These are phyloP conservation scores for Geotrichum candidum DNA, from an alignment of 1,139 yeast species.

Conservation along the genomic window DNA sequence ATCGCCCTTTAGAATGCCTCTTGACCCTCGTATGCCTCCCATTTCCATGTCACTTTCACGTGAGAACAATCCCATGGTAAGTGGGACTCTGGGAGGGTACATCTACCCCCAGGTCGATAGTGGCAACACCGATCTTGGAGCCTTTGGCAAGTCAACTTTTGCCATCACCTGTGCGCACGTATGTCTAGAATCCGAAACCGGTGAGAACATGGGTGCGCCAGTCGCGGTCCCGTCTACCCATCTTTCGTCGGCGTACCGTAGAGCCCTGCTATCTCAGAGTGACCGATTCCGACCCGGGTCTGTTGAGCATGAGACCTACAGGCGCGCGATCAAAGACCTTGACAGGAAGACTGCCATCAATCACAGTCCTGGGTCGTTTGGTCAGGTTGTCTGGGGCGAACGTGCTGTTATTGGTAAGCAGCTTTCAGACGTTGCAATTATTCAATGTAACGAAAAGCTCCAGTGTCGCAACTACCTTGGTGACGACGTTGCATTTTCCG, in stretches of 20 bases:
- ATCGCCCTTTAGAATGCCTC: conserved; percentile 71
- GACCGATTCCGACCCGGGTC: conserved; percentile 46
- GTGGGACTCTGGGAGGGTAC: conserved; percentile 90
- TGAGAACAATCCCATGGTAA: conserved; percentile 49
- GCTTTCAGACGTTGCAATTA: conserved; percentile 78
- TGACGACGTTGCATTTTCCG: conserved; percentile 66
- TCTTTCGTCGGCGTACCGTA: conserved; percentile 62
- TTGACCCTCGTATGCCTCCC: conserved; percentile 57
- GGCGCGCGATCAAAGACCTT: conserved; percentile 51
- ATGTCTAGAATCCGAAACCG: conserved; percentile 47
- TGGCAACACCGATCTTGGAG: conserved; percentile 38
- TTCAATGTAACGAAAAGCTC: conserved; percentile 55
- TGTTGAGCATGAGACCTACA: conserved; percentile 61
- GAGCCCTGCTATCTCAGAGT: conserved; percentile 60
- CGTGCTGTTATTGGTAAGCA: conserved; percentile 57
- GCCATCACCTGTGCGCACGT: conserved; percentile 95
- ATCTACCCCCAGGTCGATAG: conserved; percentile 66
- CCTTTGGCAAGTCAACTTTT: conserved; percentile 65
- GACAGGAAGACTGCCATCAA: conserved; percentile 30
- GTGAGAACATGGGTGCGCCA: conserved; percentile 36
- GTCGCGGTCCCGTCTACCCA: conserved; percentile 70
- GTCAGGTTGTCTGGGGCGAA: conserved; percentile 93
- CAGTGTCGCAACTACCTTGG: conserved; percentile 70
- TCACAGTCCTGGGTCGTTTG: conserved; percentile 45
- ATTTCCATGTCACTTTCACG: conserved; percentile 62